Conservation (phyloP, 2,329 filamentous ascomycete genomes). For the Mycocentrospora acerina region DNA sequence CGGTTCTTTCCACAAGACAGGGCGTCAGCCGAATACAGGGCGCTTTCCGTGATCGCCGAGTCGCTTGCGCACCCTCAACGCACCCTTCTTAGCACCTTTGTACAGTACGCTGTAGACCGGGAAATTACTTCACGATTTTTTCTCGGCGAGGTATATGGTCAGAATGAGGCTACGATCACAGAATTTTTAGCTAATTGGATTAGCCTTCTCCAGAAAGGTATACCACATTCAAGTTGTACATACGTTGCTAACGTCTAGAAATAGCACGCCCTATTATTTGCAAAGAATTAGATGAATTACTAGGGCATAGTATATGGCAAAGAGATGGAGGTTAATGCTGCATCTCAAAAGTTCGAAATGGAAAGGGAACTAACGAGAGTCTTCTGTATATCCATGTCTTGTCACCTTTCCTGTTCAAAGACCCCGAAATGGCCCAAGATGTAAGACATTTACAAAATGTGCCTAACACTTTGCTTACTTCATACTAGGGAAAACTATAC, state of each 20-base stretch:
- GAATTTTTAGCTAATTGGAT: conserved; percentile 16
- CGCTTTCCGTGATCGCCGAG: conserved; percentile 12
- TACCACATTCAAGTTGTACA: not conserved
- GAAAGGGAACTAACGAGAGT: conserved; percentile 2
- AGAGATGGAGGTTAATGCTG: conserved; percentile 18
- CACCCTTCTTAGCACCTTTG: conserved; percentile 11
- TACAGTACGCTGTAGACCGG: conserved; percentile 11
- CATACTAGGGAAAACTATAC: conserved; percentile 1
- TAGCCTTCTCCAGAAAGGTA: conserved; percentile 12
- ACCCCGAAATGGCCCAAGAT: conserved; percentile 9
- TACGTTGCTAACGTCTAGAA: conserved; percentile 1
- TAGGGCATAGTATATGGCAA: conserved; percentile 11
- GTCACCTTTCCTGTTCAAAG: conserved; percentile 9
- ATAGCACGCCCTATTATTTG: conserved; percentile 11
- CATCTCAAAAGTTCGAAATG: conserved; percentile 8
- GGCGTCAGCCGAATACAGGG: conserved; percentile 1
- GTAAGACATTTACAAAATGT: conserved; percentile 5
- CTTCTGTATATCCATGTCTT: conserved; percentile 10
- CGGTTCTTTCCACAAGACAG: not conserved
- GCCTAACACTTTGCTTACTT: conserved; percentile 1
- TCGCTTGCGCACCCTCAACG: conserved; percentile 14
- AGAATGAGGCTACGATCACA: conserved; percentile 2
- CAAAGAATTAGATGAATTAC: conserved; percentile 6
- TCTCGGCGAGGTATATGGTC: conserved; percentile 9
- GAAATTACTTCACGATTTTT: conserved; percentile 15